Base-by-base conservation (phyloP, 2,329 filamentous ascomycete genomes). In the Emericellopsis cladophorae region DNA sequence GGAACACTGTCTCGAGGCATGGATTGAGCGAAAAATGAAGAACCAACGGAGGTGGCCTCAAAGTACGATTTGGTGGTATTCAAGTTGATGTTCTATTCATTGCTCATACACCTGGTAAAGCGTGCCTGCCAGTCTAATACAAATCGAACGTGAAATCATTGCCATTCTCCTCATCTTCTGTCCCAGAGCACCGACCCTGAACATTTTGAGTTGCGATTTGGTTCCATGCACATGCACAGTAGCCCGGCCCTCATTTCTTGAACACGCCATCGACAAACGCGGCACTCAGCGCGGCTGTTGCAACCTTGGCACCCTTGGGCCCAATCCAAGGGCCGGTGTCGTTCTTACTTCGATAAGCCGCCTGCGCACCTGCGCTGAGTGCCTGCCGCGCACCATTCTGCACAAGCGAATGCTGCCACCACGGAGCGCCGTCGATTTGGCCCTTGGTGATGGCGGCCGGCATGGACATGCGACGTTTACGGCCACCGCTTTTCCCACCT, bases 211-310 rank as follows among this genome's bases (percentile, higher is more conserved):
- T 29, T 29, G 26, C 12, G 26, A 29, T 9, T 29, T 29, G 9
- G 9, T 29, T 12, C 12, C 26, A 4, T 26, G 29, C 46, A 47
- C 42, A 55, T 48, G 15, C n/a, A n/a, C n/a, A n/a, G n/a, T n/a
- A n/a, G n/a, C n/a, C n/a, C n/a, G 35, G 47, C 52, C 29, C 55
- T 48, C 26, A 29, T 29, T 29, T 29, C 26, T 29, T 29, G 37
- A 67, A 59, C 26, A 71, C 62, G 0, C 66, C 65, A 43, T 71
- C 67, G 32, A 69, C 61, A 15, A 70, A 52, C 0, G 67, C 68
- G 1, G 68, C 68, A 15, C 67, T 66, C 2, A 72, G 44, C 2
- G 68, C 68, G 2, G 67, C 67, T 2, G 66, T 66, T 2, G 66
- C 68, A 4, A 72, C 55, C 40, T 66, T 67, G 36, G 64, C 64